phyloP scores from a whole-genome alignment of 257 asterid genomes.

The Perilla frutescens region DNA sequence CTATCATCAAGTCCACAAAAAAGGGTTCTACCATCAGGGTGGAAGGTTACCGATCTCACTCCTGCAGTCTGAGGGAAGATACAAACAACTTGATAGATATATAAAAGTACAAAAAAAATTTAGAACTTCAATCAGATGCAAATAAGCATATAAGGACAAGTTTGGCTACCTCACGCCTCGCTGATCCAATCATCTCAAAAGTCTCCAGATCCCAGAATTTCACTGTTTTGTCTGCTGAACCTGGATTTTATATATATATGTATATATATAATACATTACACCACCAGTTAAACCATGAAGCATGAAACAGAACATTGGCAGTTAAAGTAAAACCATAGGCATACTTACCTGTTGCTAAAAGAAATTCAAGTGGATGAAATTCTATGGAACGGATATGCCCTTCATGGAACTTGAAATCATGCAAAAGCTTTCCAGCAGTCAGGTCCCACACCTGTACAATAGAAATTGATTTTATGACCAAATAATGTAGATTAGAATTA shows the following conservation, averaged over 20 bases:
- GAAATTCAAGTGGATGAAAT: conserved; percentile 97
- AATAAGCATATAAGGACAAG: conserved; percentile 24
- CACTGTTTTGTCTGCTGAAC: conserved; percentile 96
- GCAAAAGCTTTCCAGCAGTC: conserved; percentile 98
- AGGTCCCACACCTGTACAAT: conserved; percentile 91
- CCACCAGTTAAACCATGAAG: conserved; percentile 13
- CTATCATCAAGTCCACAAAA: conserved; percentile 94
- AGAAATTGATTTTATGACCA: conserved; percentile 35
- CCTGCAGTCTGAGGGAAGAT: conserved; percentile 68
- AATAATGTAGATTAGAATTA: conserved; percentile 24
- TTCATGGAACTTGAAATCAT: conserved; percentile 91
- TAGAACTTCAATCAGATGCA: conserved; percentile 26
- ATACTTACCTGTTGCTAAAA: conserved; percentile 86
- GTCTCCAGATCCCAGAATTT: conserved; percentile 99
- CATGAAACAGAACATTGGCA: conserved; percentile 20
- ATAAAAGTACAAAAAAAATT: conserved; percentile 17
- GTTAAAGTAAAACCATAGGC: conserved; percentile 21
- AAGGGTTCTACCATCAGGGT: conserved; percentile 92
- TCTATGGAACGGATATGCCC: conserved; percentile 93
- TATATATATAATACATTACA: conserved; percentile 6
- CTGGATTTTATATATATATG: conserved; percentile 44
- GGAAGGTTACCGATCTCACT: conserved; percentile 83
- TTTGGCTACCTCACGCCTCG: conserved; percentile 79
- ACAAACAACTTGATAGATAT: conserved; percentile 28
- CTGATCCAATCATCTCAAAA: conserved; percentile 98